Percentiles rank a stretch among this genome's conserved stretches.
Evolutionary conservation across 2,329 filamentous ascomycete genomes (phyloP).

Genomic region (Talaromyces amestolkiae): DNA sequence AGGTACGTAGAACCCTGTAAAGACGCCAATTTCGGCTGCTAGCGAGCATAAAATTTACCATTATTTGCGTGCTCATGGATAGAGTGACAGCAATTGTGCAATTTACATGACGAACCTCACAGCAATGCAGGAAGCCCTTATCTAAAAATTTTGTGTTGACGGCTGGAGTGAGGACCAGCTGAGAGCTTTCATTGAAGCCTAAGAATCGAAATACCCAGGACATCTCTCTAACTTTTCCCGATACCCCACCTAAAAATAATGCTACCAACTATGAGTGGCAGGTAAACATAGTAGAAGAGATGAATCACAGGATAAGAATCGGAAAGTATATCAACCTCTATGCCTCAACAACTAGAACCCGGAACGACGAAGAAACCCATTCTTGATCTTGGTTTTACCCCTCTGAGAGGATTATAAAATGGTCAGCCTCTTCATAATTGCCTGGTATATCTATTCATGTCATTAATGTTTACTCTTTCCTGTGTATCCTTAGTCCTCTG

Average conservation of each 20-base stretch:
- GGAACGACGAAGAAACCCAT: too few species aligned
- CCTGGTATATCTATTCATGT: too few species aligned
- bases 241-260: neutral
- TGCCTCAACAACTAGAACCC: too few species aligned
- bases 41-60: slow-evolving; percentile 1
- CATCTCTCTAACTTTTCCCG: neutral
- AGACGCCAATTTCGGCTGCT: neutral
- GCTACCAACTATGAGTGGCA: slow-evolving; percentile 1
- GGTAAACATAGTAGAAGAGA: neutral
- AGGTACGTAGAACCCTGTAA: neutral
- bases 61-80: slow-evolving; percentile 2
- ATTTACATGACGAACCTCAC: neutral
- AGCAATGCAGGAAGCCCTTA: neutral
- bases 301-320: neutral
- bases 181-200: slow-evolving; percentile 4
- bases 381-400: too few species aligned
- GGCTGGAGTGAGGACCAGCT: slow-evolving; percentile 4
- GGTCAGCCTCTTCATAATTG: too few species aligned
- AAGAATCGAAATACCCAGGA: neutral
- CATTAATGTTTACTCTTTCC: too few species aligned
- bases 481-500: too few species aligned
- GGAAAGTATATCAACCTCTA: too few species aligned
- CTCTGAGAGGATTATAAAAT: too few species aligned
- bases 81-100: neutral
- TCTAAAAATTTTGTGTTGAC: neutral